Conservation (phyloP, 768 basidiomycete species). For the Serendipita sp. region DNA sequence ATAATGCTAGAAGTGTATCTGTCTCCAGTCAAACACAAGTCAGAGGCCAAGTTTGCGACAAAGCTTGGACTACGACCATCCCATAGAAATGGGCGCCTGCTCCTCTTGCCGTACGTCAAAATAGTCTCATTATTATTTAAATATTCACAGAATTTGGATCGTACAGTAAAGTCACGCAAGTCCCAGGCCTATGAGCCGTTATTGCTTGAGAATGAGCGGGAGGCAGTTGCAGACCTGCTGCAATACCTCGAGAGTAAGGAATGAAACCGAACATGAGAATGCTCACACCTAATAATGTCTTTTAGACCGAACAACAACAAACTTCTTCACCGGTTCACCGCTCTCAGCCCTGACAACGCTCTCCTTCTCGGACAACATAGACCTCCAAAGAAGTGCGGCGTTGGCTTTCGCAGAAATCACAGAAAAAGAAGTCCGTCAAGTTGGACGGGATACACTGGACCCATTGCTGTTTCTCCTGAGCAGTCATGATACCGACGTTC, state of each 20-base stretch:
- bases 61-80: not conserved
- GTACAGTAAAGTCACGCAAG: conserved; percentile 58
- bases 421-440: conserved; percentile 95
- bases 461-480: conserved; percentile 16
- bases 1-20: too few relatives aligned
- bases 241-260: conserved; percentile 92
- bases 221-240: conserved; percentile 92
- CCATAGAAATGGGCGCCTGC: conserved; percentile 22
- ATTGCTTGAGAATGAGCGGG: conserved; percentile 82
- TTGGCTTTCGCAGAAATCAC: conserved; percentile 98
- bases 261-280: not conserved
- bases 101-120: conserved; percentile 56
- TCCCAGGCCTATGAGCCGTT: conserved; percentile 78
- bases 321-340: conserved; percentile 92
- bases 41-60: too few relatives aligned
- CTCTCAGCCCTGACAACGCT: conserved; percentile 88
- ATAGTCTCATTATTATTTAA: conserved; percentile 8
- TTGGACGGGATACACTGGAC: conserved; percentile 92
- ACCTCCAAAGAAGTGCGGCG: conserved; percentile 92
- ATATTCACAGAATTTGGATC: conserved; percentile 10
- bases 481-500: too few relatives aligned
- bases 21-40: too few relatives aligned
- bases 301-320: conserved; percentile 92
- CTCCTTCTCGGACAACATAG: conserved; percentile 97
- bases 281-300: not conserved